A percentile compares a stretch with the other conserved stretches of the same genome.
Conservation (phyloP, 495 filamentous ascomycete species). For the Xylaria bambusicola region DNA sequence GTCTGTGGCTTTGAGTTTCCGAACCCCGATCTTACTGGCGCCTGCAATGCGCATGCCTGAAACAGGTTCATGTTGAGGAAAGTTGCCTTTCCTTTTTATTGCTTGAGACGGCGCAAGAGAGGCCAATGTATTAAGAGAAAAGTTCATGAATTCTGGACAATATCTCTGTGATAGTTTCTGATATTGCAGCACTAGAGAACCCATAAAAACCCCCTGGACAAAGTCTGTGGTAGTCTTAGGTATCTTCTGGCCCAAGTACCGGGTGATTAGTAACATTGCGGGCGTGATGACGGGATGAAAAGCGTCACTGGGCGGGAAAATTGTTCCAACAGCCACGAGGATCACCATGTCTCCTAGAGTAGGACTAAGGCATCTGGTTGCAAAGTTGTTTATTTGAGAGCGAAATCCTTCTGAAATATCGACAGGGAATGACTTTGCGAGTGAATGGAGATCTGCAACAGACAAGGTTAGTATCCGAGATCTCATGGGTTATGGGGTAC, state of each 20-base stretch:
- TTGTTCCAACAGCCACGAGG: slow-evolving; percentile 76
- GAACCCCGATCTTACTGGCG: slow-evolving; percentile 32
- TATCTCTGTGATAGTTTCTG: slow-evolving; percentile 79
- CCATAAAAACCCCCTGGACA: slow-evolving; percentile 73
- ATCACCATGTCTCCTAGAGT: slow-evolving; percentile 75
- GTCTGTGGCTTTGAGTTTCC: slow-evolving; percentile 56
- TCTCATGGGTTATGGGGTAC: background rate
- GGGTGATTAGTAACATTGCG: slow-evolving; percentile 74
- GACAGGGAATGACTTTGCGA: slow-evolving; percentile 79
- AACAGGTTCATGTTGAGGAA: slow-evolving; percentile 63
- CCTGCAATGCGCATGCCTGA: slow-evolving; percentile 54
- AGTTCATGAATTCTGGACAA: slow-evolving; percentile 84
- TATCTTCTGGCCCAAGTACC: slow-evolving; percentile 78
- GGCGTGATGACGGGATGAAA: slow-evolving; percentile 94
- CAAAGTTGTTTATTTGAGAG: slow-evolving; percentile 65
- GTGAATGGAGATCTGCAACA: slow-evolving; percentile 66
- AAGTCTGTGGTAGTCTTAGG: slow-evolving; percentile 65
- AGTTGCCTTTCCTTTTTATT: slow-evolving; percentile 47
- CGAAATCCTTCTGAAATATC: slow-evolving; percentile 78
- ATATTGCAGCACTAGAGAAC: slow-evolving; percentile 76
- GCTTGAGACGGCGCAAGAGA: slow-evolving; percentile 60
- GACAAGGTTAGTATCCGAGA: background rate
- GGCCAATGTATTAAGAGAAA: slow-evolving; percentile 73
- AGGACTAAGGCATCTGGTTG: slow-evolving; percentile 60
- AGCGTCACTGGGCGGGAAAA: slow-evolving; percentile 94